A percentile compares a stretch with the other conserved stretches of the same genome.
Evolutionary conservation across 768 basidiomycete genomes (phyloP).

Genomic region (Tubosaeta sp.): DNA sequence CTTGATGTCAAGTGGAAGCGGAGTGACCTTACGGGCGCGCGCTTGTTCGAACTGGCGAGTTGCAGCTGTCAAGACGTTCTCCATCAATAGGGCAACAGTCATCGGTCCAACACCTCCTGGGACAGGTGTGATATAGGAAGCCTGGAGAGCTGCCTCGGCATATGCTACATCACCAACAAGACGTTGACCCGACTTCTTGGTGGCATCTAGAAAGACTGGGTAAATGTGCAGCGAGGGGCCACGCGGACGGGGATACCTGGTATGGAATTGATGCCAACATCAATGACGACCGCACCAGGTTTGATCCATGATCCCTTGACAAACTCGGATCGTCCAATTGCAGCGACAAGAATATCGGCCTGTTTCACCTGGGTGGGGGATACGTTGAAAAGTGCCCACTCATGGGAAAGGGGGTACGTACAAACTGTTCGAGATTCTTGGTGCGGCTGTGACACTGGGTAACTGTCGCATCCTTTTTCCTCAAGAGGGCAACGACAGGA

Average conservation of each 20-base stretch:
- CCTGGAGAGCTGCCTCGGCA: slow-evolving; percentile 66
- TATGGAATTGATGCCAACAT: slow-evolving; percentile 97
- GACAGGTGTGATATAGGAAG: slow-evolving; percentile 93
- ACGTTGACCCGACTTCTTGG: slow-evolving; percentile 93
- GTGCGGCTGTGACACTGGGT: slow-evolving; percentile 97
- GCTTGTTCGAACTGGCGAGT: slow-evolving; percentile 73
- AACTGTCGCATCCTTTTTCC: slow-evolving; percentile 90
- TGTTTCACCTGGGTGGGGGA: slow-evolving; percentile 56
- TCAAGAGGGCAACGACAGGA: slow-evolving; percentile 87
- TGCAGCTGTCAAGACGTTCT: slow-evolving; percentile 85
- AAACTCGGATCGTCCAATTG: slow-evolving; percentile 90
- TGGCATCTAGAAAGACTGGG: slow-evolving; percentile 50
- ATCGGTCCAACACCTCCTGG: slow-evolving; percentile 99
- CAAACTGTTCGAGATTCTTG: slow-evolving; percentile 73
- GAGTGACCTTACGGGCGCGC: slow-evolving; percentile 64
- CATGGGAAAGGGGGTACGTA: slow-evolving; percentile 35
- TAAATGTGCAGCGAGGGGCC: not conserved
- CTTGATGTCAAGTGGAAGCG: slow-evolving; percentile 73
- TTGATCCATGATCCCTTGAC: slow-evolving; percentile 95
- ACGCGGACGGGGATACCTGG: slow-evolving; percentile 50
- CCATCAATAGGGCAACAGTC: slow-evolving; percentile 98
- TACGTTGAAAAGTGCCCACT: slow-evolving; percentile 3
- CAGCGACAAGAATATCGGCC: slow-evolving; percentile 92
- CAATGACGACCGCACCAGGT: slow-evolving; percentile 91
- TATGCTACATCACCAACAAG: slow-evolving; percentile 96